Percentiles rank a stretch among this genome's conserved stretches.
Evolutionary conservation across 805 yeast genomes (phyloP).

Genomic region (Candida anglica): DNA sequence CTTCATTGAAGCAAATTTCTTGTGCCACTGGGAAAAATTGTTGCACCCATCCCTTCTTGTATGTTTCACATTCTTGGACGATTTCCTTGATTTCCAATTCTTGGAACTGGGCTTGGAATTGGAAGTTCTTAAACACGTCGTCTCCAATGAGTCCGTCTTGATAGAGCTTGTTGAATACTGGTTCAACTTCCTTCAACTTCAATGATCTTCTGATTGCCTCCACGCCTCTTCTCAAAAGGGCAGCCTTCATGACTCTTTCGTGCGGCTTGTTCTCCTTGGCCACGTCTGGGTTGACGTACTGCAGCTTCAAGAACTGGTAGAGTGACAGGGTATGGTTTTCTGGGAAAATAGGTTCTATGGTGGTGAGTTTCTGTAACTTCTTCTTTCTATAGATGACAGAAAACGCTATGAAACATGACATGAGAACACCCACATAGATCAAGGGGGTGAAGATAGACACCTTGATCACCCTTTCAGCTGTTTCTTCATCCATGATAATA

Average conservation of each 20-base stretch:
- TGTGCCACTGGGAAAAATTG: conserved; percentile 73
- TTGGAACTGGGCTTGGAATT: conserved; percentile 70
- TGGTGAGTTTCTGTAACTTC: conserved; percentile 48
- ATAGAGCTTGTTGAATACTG: conserved; percentile 64
- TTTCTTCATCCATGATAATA: conserved; percentile 16
- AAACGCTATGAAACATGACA: conserved; percentile 64
- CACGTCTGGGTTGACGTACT: conserved; percentile 34
- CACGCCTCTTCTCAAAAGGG: conserved; percentile 60
- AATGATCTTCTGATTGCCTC: conserved; percentile 84
- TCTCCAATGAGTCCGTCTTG: conserved; percentile 92
- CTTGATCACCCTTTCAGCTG: conserved; percentile 21
- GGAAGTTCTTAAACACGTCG: conserved; percentile 75
- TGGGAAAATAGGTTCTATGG: conserved; percentile 69
- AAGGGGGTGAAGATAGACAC: conserved; percentile 60
- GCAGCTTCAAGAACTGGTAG: conserved; percentile 54
- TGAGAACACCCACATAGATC: conserved; percentile 65
- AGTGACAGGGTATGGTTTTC: conserved; percentile 63
- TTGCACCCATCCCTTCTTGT: conserved; percentile 79
- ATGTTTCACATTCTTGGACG: conserved; percentile 66
- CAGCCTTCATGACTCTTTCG: conserved; percentile 68
- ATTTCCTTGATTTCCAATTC: conserved; percentile 79
- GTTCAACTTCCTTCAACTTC: conserved; percentile 75
- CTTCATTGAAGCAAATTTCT: conserved; percentile 90
- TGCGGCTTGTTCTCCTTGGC: conserved; percentile 54
- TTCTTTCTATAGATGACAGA: conserved; percentile 63